Evolutionary conservation across 768 basidiomycete species (phyloP).

Genomic region (Boletus patriciae): DNA sequence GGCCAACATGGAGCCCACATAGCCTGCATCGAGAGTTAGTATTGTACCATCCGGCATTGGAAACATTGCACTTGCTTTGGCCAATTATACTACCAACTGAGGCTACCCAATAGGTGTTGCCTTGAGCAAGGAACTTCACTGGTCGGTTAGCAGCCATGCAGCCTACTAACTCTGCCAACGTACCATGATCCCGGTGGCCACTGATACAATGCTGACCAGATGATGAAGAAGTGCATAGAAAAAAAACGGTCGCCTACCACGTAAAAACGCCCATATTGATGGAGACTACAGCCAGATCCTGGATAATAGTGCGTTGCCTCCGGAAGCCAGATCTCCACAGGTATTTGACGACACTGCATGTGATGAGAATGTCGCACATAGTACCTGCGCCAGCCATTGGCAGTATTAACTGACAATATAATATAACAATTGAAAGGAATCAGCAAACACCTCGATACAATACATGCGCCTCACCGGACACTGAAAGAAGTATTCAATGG

Average conservation of each 20-base stretch:
- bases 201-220: slow-evolving; percentile 1
- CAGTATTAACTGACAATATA: slow-evolving; percentile 1
- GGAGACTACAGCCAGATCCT: slow-evolving; percentile 12
- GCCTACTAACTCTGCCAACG: neutral
- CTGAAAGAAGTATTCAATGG: slow-evolving; percentile 2
- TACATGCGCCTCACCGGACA: slow-evolving; percentile 3
- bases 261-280: slow-evolving; percentile 15
- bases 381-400: slow-evolving; percentile 1
- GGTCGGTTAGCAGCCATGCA: neutral
- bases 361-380: slow-evolving; percentile 11
- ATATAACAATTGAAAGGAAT: neutral
- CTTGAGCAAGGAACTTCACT: slow-evolving; percentile 7
- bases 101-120: slow-evolving; percentile 1
- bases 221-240: neutral
- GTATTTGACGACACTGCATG: slow-evolving; percentile 9
- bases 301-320: slow-evolving; percentile 3
- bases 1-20: slow-evolving; percentile 15
- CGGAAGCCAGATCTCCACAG: slow-evolving; percentile 16
- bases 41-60: neutral
- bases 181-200: slow-evolving; percentile 1
- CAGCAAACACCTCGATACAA: neutral
- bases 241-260: neutral
- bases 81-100: slow-evolving; percentile 2
- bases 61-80: slow-evolving; percentile 1
- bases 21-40: slow-evolving; percentile 1